phyloP scores from a whole-genome alignment of 1,284 basidiomycete genomes.

The Wolfiporia cocos region DNA sequence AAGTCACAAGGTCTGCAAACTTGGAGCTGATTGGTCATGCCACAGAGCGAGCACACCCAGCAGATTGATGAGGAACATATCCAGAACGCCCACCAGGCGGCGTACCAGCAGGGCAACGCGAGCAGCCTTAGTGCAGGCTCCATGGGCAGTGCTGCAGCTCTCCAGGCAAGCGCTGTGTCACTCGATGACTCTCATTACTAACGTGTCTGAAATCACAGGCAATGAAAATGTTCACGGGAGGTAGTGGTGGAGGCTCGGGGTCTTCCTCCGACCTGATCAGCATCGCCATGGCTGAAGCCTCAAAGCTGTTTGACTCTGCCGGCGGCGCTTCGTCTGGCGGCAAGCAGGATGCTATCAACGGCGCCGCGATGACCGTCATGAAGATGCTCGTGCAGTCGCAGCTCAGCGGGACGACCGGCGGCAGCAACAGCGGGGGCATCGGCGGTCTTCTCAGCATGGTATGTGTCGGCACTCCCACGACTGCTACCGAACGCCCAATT shows the following conservation, averaged over 20 bases:
- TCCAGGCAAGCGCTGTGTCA: constrained; percentile 45
- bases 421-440: constrained; percentile 58
- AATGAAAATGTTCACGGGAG: constrained; percentile 56
- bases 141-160: constrained; percentile 70
- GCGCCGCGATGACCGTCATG: constrained; percentile 80
- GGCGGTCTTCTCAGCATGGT: constrained; percentile 51
- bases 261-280: constrained; percentile 64
- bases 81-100: constrained; percentile 53
- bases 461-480: constrained; percentile 19
- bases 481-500: constrained; percentile 1
- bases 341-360: constrained; percentile 79
- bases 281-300: constrained; percentile 77
- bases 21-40: too few relatives aligned
- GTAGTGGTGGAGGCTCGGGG: constrained; percentile 38
- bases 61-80: constrained; percentile 66
- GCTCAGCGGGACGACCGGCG: constrained; percentile 48
- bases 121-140: constrained; percentile 47
- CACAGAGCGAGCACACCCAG: constrained; percentile 42
- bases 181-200: neutral
- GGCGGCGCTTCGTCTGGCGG: constrained; percentile 60
- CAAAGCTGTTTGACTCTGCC: constrained; percentile 66
- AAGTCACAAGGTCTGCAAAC: neutral
- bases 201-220: constrained; percentile 28
- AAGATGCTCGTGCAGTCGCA: constrained; percentile 72
- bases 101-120: constrained; percentile 47